Evolutionary conservation across 768 basidiomycete genomes (phyloP).

Genomic region (Lactarius hatsudake): DNA sequence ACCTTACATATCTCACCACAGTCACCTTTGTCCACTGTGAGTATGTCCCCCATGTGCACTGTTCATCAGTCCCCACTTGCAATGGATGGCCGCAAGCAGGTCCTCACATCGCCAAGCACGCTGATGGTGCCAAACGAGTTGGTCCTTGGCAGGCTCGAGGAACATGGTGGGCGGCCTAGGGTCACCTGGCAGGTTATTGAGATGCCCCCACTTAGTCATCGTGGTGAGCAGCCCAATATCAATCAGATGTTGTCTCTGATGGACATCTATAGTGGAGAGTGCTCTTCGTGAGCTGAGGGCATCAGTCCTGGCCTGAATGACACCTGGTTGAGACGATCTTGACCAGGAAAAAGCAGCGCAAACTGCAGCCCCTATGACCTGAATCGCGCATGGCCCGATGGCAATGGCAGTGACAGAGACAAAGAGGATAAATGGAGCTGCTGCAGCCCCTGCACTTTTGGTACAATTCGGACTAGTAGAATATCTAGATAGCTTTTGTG

Average conservation of each 20-base stretch:
- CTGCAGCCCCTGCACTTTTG: no score
- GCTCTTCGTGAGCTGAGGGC: constrained; percentile 19
- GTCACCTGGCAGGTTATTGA: constrained; percentile 25
- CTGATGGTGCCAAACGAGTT: constrained; percentile 24
- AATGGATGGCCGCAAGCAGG: constrained; percentile 21
- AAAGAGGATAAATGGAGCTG: no score
- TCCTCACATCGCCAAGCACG: constrained; percentile 28
- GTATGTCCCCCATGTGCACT: no score
- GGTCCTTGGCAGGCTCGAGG: constrained; percentile 27
- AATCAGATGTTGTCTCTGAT: neutral
- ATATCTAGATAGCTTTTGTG: no score
- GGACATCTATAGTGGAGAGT: constrained; percentile 6
- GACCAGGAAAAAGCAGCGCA: constrained; percentile 4
- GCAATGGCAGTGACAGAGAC: no score
- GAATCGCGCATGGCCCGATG: no score
- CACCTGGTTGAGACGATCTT: constrained; percentile 26
- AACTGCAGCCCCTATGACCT: neutral
- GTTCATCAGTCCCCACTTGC: no score
- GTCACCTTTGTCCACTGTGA: no score
- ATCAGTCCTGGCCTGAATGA: constrained; percentile 16
- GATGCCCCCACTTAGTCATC: constrained; percentile 16
- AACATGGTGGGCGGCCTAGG: constrained; percentile 1
- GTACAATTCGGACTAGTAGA: no score
- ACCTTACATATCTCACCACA: no score
- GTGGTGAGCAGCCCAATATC: constrained; percentile 15